Percentiles rank a stretch among this genome's conserved stretches.
These are phyloP conservation scores for Podosphaera xanthii DNA, from an alignment of 2,329 filamentous ascomycete genomes.

Conservation along the genomic window DNA sequence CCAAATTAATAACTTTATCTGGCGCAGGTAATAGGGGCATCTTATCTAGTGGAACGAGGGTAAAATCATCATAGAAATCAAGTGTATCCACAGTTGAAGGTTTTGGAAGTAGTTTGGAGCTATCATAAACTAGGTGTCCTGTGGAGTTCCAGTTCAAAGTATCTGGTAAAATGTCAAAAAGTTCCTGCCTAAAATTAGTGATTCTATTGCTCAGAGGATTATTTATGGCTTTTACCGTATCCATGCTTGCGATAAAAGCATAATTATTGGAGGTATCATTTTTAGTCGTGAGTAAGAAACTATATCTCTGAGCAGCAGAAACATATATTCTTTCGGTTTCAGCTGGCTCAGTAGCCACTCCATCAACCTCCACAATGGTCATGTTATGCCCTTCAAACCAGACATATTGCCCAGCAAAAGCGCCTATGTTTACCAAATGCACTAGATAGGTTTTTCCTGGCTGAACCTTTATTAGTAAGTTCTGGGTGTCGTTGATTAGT, in stretches of 20 bases:
- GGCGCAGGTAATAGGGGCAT: constrained; percentile 35
- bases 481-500: constrained; percentile 47
- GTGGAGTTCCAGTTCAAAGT: constrained; percentile 46
- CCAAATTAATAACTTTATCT: constrained; percentile 37
- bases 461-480: constrained; percentile 33
- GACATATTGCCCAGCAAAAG: constrained; percentile 43
- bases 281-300: constrained; percentile 38
- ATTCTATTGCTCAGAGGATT: constrained; percentile 42
- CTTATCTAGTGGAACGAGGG: constrained; percentile 44
- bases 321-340: constrained; percentile 43
- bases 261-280: constrained; percentile 40
- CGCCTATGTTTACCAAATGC: constrained; percentile 49
- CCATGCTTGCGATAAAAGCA: constrained; percentile 46
- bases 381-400: constrained; percentile 47
- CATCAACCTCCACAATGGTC: constrained; percentile 50
- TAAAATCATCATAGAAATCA: constrained; percentile 50
- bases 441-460: constrained; percentile 52
- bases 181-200: constrained; percentile 23
- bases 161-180: constrained; percentile 41
- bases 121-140: constrained; percentile 38
- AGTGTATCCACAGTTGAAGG: constrained; percentile 36
- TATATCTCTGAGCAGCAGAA: constrained; percentile 41
- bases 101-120: constrained; percentile 21
- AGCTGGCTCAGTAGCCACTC: constrained; percentile 36
- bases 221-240: constrained; percentile 19